Conservation (phyloP, 306 rosid species). For the Herpetospermum pedunculosum region DNA sequence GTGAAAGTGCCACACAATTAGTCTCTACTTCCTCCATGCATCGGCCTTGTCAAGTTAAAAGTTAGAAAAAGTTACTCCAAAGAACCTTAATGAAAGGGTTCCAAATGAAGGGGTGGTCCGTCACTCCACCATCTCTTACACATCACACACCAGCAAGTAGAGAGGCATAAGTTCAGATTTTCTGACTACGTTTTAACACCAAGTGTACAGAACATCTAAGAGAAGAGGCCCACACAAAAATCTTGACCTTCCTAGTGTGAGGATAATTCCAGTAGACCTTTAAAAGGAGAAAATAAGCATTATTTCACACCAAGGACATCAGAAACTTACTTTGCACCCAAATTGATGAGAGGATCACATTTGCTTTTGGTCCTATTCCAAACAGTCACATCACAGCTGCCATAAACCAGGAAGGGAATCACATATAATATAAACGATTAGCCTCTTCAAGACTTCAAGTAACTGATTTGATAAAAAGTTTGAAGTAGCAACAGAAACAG, state of each 20-base stretch:
- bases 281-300: too few species aligned
- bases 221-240: background rate
- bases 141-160: background rate
- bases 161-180: background rate
- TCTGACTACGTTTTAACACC: background rate
- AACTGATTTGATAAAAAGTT: background rate
- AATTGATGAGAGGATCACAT: conserved; percentile 68
- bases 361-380: conserved; percentile 94
- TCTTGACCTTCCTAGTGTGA: background rate
- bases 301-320: too few species aligned
- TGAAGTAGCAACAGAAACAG: background rate
- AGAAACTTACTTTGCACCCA: conserved; percentile 73
- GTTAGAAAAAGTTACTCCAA: background rate
- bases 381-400: conserved; percentile 58
- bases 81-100: background rate
- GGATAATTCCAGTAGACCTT: background rate
- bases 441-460: background rate
- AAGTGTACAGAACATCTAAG: background rate
- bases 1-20: background rate
- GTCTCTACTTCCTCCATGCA: background rate
- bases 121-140: background rate
- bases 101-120: background rate
- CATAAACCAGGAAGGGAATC: conserved; percentile 11
- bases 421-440: background rate
- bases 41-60: background rate